phyloP scores from a whole-genome alignment of 345 rosid species.

The Bruguiera sexangula region DNA sequence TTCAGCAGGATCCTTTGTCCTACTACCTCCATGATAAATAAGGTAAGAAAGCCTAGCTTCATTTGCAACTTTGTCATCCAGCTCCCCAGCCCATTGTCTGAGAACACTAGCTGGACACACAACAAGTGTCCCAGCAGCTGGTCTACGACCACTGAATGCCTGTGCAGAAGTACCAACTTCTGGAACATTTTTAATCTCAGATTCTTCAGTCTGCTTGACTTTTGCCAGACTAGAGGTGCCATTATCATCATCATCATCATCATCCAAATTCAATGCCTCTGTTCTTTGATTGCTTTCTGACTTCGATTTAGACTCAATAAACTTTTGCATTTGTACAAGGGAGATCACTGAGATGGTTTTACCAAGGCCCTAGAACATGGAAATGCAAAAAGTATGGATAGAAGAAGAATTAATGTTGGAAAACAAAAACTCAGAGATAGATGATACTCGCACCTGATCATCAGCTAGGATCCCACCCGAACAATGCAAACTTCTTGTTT shows the following conservation, averaged over 20 bases:
- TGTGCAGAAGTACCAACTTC: slow-evolving; percentile 54
- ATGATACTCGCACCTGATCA: slow-evolving; percentile 64
- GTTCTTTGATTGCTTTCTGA: slow-evolving; percentile 48
- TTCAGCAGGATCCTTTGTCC: slow-evolving; percentile 83
- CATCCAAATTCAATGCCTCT: slow-evolving; percentile 83
- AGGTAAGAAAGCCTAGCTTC: slow-evolving; percentile 64
- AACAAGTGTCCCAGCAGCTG: slow-evolving; percentile 86
- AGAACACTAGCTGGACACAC: slow-evolving; percentile 96
- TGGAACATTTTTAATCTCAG: slow-evolving; percentile 30
- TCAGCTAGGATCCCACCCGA: slow-evolving; percentile 97
- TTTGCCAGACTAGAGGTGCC: slow-evolving; percentile 33
- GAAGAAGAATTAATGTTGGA: slow-evolving; percentile 1
- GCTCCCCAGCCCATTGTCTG: slow-evolving; percentile 92
- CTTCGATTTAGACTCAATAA: slow-evolving; percentile 50
- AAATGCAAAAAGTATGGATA: slow-evolving; percentile 9
- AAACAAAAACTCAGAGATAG: not conserved
- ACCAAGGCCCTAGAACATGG: slow-evolving; percentile 79
- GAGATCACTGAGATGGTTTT: slow-evolving; percentile 95
- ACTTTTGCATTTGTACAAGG: slow-evolving; percentile 76
- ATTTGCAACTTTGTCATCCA: slow-evolving; percentile 77
- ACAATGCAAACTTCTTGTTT: slow-evolving; percentile 75
- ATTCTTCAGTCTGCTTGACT: slow-evolving; percentile 40
- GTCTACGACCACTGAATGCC: slow-evolving; percentile 48
- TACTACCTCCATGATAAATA: slow-evolving; percentile 81
- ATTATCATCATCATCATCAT: slow-evolving; percentile 59